A percentile compares a stretch with the other conserved stretches of the same genome.
Conservation (phyloP, 192 early-diverging fungal genomes). For the Coemansia sp. region DNA sequence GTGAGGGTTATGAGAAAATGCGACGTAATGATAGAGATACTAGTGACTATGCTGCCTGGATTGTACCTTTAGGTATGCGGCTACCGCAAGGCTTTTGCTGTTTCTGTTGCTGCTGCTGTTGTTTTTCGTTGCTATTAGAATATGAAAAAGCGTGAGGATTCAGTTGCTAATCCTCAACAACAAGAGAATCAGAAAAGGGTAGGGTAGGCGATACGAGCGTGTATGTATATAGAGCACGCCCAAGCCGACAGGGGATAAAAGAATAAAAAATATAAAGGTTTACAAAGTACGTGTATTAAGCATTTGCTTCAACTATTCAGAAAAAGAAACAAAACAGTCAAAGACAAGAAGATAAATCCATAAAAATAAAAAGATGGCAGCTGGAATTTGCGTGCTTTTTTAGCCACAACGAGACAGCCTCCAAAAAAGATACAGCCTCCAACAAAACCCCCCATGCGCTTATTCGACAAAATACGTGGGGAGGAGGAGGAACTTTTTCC, state of each 20-base stretch:
- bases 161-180: constrained; percentile 16
- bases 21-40: not conserved
- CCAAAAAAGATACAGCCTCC: not conserved
- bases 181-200: constrained; percentile 5
- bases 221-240: not conserved
- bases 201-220: not conserved
- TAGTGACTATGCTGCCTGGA: not conserved
- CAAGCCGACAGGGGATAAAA: not conserved
- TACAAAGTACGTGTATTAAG: constrained; percentile 5
- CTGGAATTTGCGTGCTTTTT: not conserved
- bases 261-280: not conserved
- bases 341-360: not conserved
- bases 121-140: too few relatives aligned
- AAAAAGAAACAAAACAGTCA: not conserved
- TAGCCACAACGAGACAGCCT: not conserved
- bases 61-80: not conserved
- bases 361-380: not conserved
- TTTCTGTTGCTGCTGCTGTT: not conserved
- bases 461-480: not conserved
- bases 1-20: not conserved
- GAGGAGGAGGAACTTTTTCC: not conserved
- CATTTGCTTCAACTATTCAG: not conserved
- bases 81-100: not conserved
- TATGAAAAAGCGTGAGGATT: constrained; percentile 1
- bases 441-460: too few relatives aligned